phyloP scores from a whole-genome alignment of 148 eudicot genomes.

The Fagopyrum esculentum region DNA sequence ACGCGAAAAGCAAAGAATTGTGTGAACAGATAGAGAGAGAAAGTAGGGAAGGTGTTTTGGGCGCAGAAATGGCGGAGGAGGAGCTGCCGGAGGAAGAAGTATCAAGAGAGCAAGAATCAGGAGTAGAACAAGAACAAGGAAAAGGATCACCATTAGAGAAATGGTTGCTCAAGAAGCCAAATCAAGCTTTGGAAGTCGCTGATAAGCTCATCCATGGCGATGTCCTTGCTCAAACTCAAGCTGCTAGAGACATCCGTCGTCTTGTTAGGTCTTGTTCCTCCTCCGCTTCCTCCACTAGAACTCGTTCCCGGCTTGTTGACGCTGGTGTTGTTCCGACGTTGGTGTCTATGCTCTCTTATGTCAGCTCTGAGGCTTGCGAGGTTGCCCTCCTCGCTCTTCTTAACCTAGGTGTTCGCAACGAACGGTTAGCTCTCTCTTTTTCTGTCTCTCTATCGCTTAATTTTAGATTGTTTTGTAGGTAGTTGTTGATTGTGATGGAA shows the following conservation, averaged over 20 bases:
- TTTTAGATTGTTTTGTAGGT: not conserved
- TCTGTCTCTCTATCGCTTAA: not conserved
- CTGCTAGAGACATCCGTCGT: constrained; percentile 44
- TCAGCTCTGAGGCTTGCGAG: constrained; percentile 34
- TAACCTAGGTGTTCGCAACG: constrained; percentile 53
- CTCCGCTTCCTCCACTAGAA: constrained; percentile 26
- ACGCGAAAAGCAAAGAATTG: not conserved
- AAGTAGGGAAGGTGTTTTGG: constrained; percentile 16
- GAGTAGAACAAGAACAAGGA: not conserved
- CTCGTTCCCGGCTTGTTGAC: constrained; percentile 38
- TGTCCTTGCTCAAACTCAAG: constrained; percentile 40
- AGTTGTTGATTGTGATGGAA: not conserved
- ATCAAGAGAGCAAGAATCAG: not conserved
- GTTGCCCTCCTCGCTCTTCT: constrained; percentile 56
- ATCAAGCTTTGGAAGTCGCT: constrained; percentile 27
- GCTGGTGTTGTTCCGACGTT: constrained; percentile 54
- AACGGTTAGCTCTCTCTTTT: constrained; percentile 28
- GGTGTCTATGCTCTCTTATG: constrained; percentile 31
- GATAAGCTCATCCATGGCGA: constrained; percentile 37
- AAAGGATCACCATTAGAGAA: not conserved
- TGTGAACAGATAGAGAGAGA: not conserved
- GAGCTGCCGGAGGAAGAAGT: constrained; percentile 18
- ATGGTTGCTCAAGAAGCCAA: constrained; percentile 28
- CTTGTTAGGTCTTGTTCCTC: constrained; percentile 36
- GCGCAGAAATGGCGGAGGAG: constrained; percentile 20